Evolutionary conservation across 2,329 filamentous ascomycete genomes (phyloP).

Genomic region (Colletotrichum tamarilloi): DNA sequence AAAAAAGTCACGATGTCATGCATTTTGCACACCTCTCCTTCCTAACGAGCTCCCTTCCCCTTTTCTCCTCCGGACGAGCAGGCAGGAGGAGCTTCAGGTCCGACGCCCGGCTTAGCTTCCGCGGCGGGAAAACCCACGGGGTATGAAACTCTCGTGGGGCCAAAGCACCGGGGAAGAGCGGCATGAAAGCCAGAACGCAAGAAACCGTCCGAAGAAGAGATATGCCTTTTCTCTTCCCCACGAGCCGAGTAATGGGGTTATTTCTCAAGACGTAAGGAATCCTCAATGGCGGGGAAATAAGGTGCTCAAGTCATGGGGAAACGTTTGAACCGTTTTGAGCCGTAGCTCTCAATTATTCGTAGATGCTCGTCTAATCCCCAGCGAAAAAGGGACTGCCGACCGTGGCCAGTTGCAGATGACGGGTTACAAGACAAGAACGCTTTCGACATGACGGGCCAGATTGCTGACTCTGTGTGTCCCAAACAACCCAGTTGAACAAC

Average conservation of each 20-base stretch:
- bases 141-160: conserved; percentile 17
- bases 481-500: not conserved
- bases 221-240: not conserved
- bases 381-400: not conserved
- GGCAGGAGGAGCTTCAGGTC: not conserved
- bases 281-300: too few relatives aligned
- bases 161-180: conserved; percentile 25
- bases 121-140: not conserved
- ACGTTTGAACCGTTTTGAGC: conserved; percentile 1
- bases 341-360: conserved; percentile 3
- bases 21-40: not conserved
- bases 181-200: not conserved
- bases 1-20: not conserved
- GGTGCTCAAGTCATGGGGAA: not conserved
- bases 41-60: not conserved
- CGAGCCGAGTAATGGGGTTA: not conserved
- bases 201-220: conserved; percentile 10
- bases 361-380: conserved; percentile 2
- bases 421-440: not conserved
- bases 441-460: conserved; percentile 15
- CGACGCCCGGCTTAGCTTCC: conserved; percentile 1
- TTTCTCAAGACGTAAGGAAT: conserved; percentile 1
- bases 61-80: not conserved
- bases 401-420: not conserved
- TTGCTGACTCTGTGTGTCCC: not conserved